Percentiles rank a stretch among this genome's conserved stretches.
Evolutionary conservation across 2,329 filamentous ascomycete species (phyloP).

Genomic region (Penicillium sp.): DNA sequence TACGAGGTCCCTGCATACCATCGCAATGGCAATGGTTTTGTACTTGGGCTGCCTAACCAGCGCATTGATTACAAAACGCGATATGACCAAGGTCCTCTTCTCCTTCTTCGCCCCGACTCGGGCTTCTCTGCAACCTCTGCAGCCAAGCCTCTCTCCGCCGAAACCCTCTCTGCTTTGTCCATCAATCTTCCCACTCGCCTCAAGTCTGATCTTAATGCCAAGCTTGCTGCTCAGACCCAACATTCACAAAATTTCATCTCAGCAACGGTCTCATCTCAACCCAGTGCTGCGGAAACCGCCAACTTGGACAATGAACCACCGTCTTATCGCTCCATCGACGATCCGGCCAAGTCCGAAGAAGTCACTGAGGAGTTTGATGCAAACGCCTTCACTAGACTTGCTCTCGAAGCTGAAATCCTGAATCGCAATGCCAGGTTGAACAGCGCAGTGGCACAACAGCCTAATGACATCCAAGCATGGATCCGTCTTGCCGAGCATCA

Average conservation of each 20-base stretch:
- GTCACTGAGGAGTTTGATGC: slow-evolving; percentile 41
- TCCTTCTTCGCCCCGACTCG: slow-evolving; percentile 33
- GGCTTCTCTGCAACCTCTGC: neutral
- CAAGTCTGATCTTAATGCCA: neutral
- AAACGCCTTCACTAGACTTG: slow-evolving; percentile 40
- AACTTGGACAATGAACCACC: slow-evolving; percentile 33
- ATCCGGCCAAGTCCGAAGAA: slow-evolving; percentile 54
- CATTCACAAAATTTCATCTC: slow-evolving; percentile 1
- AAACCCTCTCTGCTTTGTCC: neutral
- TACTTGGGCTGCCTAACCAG: slow-evolving; percentile 66
- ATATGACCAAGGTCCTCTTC: slow-evolving; percentile 34
- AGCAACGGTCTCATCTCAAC: neutral
- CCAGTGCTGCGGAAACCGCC: slow-evolving; percentile 28
- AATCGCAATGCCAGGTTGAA: slow-evolving; percentile 57
- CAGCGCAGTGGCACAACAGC: slow-evolving; percentile 62
- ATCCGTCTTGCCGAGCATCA: slow-evolving; percentile 77
- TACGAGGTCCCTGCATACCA: slow-evolving; percentile 71
- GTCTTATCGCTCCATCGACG: slow-evolving; percentile 66
- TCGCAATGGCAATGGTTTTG: slow-evolving; percentile 65
- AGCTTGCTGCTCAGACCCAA: neutral
- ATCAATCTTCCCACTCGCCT: neutral
- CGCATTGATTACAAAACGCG: slow-evolving; percentile 65
- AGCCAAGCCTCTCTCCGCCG: slow-evolving; percentile 1
- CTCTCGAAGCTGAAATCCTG: slow-evolving; percentile 47
- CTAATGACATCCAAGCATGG: slow-evolving; percentile 71